These are phyloP conservation scores for Alternaria ventricosa DNA, from an alignment of 2,329 filamentous ascomycete species.

Conservation along the genomic window DNA sequence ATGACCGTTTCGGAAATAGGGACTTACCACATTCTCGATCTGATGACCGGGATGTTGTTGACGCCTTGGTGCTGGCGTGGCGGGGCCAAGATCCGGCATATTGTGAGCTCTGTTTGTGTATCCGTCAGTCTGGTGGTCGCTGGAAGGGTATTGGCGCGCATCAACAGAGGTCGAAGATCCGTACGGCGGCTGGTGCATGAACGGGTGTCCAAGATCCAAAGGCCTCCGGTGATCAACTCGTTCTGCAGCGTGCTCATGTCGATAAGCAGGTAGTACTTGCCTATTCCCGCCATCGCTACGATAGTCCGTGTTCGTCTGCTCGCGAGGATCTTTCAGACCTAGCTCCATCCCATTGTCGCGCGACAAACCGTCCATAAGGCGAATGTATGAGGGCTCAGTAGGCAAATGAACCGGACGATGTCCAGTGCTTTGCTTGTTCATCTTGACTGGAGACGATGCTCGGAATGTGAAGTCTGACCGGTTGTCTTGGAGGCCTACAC, in stretches of 20 bases:
- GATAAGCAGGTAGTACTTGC: slow-evolving; percentile 6
- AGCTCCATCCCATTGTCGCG: slow-evolving; percentile 30
- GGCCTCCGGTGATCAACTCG: slow-evolving; percentile 1
- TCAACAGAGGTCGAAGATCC: slow-evolving; percentile 3
- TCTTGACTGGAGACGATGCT: slow-evolving; percentile 24
- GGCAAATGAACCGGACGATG: slow-evolving; percentile 19
- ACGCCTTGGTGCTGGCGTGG: slow-evolving; percentile 21
- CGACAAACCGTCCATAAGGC: slow-evolving; percentile 39
- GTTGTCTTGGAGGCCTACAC: slow-evolving; percentile 8
- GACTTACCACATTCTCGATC: slow-evolving; percentile 47
- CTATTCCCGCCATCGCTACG: not conserved
- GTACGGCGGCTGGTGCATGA: slow-evolving; percentile 25
- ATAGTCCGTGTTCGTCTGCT: not conserved
- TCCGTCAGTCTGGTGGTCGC: slow-evolving; percentile 5
- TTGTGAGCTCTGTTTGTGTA: slow-evolving; percentile 12
- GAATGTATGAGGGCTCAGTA: slow-evolving; percentile 38
- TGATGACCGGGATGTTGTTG: slow-evolving; percentile 19
- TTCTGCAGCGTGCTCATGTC: not conserved
- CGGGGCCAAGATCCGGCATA: not conserved
- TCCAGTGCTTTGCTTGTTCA: not conserved
- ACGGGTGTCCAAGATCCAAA: slow-evolving; percentile 25
- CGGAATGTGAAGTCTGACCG: slow-evolving; percentile 26
- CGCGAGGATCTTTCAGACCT: slow-evolving; percentile 37
- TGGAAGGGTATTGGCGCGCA: slow-evolving; percentile 5
- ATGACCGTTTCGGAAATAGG: slow-evolving; percentile 45